These are phyloP conservation scores for Exophiala phaeomuriformis DNA, from an alignment of 2,329 filamentous ascomycete genomes.

Conservation along the genomic window DNA sequence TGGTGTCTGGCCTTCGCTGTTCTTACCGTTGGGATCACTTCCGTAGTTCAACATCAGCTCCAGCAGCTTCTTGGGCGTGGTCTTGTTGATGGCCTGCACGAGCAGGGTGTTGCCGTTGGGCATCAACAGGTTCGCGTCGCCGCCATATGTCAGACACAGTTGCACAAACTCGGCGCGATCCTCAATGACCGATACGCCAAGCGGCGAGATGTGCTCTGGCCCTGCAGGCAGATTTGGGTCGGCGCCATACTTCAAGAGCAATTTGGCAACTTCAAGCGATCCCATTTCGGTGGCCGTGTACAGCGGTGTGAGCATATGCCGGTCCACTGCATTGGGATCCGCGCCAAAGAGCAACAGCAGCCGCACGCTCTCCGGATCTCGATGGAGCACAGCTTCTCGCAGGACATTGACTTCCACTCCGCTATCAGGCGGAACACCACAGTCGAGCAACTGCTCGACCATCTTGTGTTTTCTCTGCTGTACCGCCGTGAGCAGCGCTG, in stretches of 20 bases:
- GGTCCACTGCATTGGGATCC: constrained; percentile 48
- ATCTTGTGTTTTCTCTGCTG: constrained; percentile 52
- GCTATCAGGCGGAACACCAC: constrained; percentile 49
- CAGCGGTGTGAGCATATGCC: constrained; percentile 47
- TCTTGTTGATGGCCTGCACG: constrained; percentile 54
- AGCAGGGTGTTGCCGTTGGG: constrained; percentile 55
- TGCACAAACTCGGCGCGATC: constrained; percentile 53
- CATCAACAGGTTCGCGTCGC: constrained; percentile 49
- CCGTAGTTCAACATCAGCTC: constrained; percentile 56
- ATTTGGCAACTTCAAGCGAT: constrained; percentile 51
- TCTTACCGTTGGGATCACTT: constrained; percentile 53
- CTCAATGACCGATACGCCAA: constrained; percentile 46
- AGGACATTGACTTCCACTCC: constrained; percentile 41
- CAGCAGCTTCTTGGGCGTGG: constrained; percentile 48
- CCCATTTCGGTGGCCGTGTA: constrained; percentile 46
- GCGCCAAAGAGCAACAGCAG: constrained; percentile 52
- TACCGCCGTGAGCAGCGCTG: constrained; percentile 48
- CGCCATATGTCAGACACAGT: constrained; percentile 56
- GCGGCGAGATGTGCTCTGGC: constrained; percentile 48
- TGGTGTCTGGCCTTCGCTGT: constrained; percentile 53
- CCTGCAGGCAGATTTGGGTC: constrained; percentile 50
- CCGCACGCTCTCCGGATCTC: constrained; percentile 49
- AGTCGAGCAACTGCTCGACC: constrained; percentile 52
- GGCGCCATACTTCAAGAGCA: constrained; percentile 58
- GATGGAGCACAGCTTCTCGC: constrained; percentile 46